These are phyloP conservation scores for Anthracocystis walkeri DNA, from an alignment of 1,284 basidiomycete species.

Conservation along the genomic window DNA sequence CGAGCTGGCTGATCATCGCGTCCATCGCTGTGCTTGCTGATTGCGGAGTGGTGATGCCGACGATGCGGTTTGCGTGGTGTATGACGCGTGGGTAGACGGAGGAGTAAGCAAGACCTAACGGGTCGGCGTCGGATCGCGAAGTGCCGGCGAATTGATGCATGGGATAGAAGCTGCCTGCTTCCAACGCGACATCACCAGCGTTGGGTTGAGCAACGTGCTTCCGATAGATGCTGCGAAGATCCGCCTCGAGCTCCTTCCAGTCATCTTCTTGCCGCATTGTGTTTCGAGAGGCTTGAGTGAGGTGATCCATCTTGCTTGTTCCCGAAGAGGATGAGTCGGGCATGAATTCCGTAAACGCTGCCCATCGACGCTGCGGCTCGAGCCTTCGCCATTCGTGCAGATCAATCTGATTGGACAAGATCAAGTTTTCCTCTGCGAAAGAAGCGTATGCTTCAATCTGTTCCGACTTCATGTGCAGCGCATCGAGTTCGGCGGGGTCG, in stretches of 20 bases:
- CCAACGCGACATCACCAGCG: not conserved
- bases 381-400: slow-evolving; percentile 40
- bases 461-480: slow-evolving; percentile 74
- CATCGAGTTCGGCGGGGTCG: slow-evolving; percentile 75
- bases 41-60: slow-evolving; percentile 29
- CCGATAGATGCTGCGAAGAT: slow-evolving; percentile 29
- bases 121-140: slow-evolving; percentile 13
- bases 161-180: slow-evolving; percentile 12
- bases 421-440: slow-evolving; percentile 76
- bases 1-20: slow-evolving; percentile 3
- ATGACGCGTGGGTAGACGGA: slow-evolving; percentile 34
- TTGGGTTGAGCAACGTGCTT: slow-evolving; percentile 13
- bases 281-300: not conserved
- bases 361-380: slow-evolving; percentile 30
- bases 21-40: slow-evolving; percentile 20
- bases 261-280: not conserved
- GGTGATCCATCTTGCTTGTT: slow-evolving; percentile 4
- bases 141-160: slow-evolving; percentile 28
- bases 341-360: slow-evolving; percentile 35
- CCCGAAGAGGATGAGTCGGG: not conserved
- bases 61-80: slow-evolving; percentile 34
- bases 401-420: slow-evolving; percentile 43
- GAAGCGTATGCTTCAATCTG: slow-evolving; percentile 78
- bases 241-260: slow-evolving; percentile 17
- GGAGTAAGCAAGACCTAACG: slow-evolving; percentile 25